A percentile compares a stretch with the other conserved stretches of the same genome.
Evolutionary conservation across 2,329 filamentous ascomycete genomes (phyloP).

Genomic region (Cladosporium velox): DNA sequence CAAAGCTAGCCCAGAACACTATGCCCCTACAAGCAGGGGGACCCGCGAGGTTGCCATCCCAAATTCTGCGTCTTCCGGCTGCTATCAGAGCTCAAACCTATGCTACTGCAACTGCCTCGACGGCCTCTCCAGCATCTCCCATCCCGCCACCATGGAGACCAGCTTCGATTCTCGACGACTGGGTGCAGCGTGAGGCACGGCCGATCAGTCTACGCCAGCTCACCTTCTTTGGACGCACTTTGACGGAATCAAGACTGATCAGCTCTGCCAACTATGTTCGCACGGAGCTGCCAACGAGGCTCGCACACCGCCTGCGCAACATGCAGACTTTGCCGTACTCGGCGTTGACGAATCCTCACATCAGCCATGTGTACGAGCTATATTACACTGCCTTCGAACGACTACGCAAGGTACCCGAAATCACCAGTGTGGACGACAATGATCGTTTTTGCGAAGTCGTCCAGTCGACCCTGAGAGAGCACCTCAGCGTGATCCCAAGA

Average conservation of each 20-base stretch:
- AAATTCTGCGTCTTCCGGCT: conserved; percentile 12
- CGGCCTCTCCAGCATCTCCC: conserved; percentile 21
- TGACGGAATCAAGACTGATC: conserved; percentile 86
- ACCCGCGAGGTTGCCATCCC: not conserved
- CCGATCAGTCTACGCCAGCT: conserved; percentile 96
- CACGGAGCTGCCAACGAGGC: conserved; percentile 83
- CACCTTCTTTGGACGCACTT: conserved; percentile 92
- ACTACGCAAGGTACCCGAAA: conserved; percentile 79
- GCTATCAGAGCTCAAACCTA: conserved; percentile 7
- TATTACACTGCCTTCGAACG: conserved; percentile 97
- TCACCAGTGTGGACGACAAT: conserved; percentile 86
- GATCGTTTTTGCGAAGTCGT: conserved; percentile 82
- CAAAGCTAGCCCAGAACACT: not conserved
- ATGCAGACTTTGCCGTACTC: conserved; percentile 97
- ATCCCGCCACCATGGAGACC: conserved; percentile 59
- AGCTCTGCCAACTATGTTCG: conserved; percentile 97
- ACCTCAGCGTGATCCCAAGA: conserved; percentile 90
- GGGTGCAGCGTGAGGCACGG: conserved; percentile 87
- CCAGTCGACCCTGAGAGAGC: conserved; percentile 76
- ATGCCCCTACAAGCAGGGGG: not conserved
- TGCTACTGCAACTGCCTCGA: not conserved
- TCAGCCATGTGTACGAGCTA: conserved; percentile 92
- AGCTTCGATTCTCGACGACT: conserved; percentile 65
- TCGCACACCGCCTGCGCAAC: conserved; percentile 91
- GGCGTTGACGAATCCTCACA: conserved; percentile 91